Percentiles rank a stretch among this genome's conserved stretches.
Evolutionary conservation across 2,329 filamentous ascomycete species (phyloP).

Genomic region (Arthrocladium fulminans): DNA sequence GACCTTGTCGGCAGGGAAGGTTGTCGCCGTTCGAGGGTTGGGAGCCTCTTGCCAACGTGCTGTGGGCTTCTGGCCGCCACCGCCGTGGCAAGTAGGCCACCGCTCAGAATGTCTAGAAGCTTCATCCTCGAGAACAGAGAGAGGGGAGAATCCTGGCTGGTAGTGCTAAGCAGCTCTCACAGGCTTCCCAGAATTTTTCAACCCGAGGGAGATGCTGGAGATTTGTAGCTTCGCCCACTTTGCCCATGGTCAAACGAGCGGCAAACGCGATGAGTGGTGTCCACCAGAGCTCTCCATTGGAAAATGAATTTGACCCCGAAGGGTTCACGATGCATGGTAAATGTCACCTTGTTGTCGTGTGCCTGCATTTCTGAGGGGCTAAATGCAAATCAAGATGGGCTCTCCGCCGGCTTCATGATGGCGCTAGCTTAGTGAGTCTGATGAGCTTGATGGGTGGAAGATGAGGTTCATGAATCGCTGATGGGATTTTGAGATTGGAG

Average conservation of each 20-base stretch:
- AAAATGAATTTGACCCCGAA: not conserved
- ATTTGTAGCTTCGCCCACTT: not conserved
- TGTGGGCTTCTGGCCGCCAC: slow-evolving; percentile 16
- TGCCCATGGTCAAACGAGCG: not conserved
- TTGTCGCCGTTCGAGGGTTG: slow-evolving; percentile 12
- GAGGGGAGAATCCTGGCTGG: not conserved
- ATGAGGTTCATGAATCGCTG: not conserved
- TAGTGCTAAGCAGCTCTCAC: not conserved
- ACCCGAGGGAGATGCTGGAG: not conserved
- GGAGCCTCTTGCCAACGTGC: slow-evolving; percentile 21
- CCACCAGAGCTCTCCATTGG: not conserved
- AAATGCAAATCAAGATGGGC: not conserved
- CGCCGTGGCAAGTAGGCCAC: slow-evolving; percentile 9
- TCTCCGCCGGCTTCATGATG: not conserved
- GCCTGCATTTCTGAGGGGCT: not conserved
- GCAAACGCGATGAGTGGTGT: not conserved
- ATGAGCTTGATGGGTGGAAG: not conserved
- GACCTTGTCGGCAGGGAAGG: slow-evolving; percentile 9
- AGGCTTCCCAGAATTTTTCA: not conserved
- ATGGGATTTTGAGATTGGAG: not conserved
- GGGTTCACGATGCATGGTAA: not conserved
- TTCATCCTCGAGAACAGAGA: slow-evolving; percentile 13
- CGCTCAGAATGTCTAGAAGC: slow-evolving; percentile 8
- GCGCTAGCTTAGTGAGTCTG: not conserved
- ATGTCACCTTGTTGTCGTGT: not conserved